Percentiles rank a stretch among this genome's conserved stretches.
Conservation (phyloP, 2,329 filamentous ascomycete genomes). For the Gnomoniopsis smithogilvyi region DNA sequence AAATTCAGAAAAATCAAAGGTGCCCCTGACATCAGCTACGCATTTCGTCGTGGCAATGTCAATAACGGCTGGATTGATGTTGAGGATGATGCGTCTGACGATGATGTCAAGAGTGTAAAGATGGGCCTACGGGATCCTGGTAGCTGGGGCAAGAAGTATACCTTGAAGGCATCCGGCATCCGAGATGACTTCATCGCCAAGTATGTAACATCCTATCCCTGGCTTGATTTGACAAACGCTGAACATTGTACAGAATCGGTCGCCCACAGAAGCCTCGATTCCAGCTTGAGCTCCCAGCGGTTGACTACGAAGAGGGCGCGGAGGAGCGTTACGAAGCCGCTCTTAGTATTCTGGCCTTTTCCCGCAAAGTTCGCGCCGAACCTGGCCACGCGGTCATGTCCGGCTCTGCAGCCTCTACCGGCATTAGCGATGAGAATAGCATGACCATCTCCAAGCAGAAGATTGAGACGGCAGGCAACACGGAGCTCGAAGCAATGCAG, state of each 20-base stretch:
- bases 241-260: neutral
- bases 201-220: neutral
- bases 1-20: constrained; percentile 60
- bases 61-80: constrained; percentile 74
- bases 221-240: neutral
- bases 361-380: neutral
- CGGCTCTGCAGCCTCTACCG: neutral
- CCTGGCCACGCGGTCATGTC: neutral
- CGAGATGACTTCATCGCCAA: constrained; percentile 15
- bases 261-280: neutral
- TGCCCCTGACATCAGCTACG: constrained; percentile 47
- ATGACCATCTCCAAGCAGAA: neutral
- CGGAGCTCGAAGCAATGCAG: constrained; percentile 9
- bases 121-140: constrained; percentile 24
- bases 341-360: constrained; percentile 2
- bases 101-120: constrained; percentile 22
- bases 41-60: constrained; percentile 59
- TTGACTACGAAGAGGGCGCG: neutral
- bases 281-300: neutral
- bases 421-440: neutral
- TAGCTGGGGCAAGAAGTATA: constrained; percentile 10
- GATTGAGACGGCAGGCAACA: neutral
- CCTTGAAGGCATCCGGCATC: constrained; percentile 4
- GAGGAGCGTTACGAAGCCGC: constrained; percentile 3
- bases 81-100: constrained; percentile 47